These are phyloP conservation scores for Candida hispaniensis DNA, from an alignment of 805 yeast genomes.

Conservation along the genomic window DNA sequence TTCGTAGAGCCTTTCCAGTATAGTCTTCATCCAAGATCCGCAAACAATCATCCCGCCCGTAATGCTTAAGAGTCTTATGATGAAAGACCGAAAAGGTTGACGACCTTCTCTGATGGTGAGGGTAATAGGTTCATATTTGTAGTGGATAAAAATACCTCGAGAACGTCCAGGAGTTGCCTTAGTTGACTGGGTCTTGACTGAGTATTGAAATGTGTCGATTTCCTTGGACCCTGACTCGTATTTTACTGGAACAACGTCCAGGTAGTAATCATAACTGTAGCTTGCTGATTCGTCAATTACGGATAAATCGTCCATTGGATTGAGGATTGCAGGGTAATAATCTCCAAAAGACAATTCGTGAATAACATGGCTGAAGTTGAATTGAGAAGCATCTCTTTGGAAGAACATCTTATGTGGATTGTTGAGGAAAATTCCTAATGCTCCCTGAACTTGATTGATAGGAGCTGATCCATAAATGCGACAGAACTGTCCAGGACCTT, in stretches of 20 bases:
- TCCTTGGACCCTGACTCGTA: slow-evolving; percentile 37
- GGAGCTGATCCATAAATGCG: slow-evolving; percentile 34
- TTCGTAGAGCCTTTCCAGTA: slow-evolving; percentile 7
- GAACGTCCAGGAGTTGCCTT: no score
- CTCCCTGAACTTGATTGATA: slow-evolving; percentile 77
- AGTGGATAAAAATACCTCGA: slow-evolving; percentile 34
- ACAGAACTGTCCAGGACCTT: slow-evolving; percentile 13
- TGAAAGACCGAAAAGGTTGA: slow-evolving; percentile 65
- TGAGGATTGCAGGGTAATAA: slow-evolving; percentile 72
- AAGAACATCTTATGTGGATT: slow-evolving; percentile 8
- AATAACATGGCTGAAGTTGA: slow-evolving; percentile 64
- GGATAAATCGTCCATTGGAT: slow-evolving; percentile 77
- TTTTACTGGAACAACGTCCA: slow-evolving; percentile 76
- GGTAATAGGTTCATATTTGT: slow-evolving; percentile 81
- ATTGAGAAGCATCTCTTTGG: slow-evolving; percentile 53
- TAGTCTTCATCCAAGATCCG: slow-evolving; percentile 41
- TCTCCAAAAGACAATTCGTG: slow-evolving; percentile 86
- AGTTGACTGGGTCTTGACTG: slow-evolving; percentile 31
- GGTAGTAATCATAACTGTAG: slow-evolving; percentile 45
- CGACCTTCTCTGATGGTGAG: slow-evolving; percentile 60
- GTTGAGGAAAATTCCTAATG: slow-evolving; percentile 69
- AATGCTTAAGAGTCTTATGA: slow-evolving; percentile 68
- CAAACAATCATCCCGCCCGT: slow-evolving; percentile 69
- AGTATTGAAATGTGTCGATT: slow-evolving; percentile 69
- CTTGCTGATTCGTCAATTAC: slow-evolving; percentile 39